A percentile compares a stretch with the other conserved stretches of the same genome.
Evolutionary conservation across 768 basidiomycete species (phyloP).

Genomic region (Boletus rubroflammeus): DNA sequence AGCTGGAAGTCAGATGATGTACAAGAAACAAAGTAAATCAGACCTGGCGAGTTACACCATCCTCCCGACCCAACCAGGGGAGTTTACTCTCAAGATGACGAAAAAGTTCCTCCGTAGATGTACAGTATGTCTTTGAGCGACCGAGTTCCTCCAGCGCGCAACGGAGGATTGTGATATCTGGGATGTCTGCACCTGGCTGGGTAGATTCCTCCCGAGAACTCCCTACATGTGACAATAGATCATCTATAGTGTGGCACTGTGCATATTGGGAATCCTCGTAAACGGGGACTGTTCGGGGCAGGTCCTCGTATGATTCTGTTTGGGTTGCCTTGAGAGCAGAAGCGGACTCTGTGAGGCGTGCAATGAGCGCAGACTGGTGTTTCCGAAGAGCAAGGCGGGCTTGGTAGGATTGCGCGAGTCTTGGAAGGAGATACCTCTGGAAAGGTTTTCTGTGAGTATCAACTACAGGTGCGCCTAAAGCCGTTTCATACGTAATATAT

Average conservation of each 20-base stretch:
- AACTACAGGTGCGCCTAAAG: neutral
- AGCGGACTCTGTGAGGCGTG: constrained; percentile 53
- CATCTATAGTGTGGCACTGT: constrained; percentile 44
- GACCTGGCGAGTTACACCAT: constrained; percentile 56
- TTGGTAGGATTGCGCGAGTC: constrained; percentile 51
- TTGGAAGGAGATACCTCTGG: constrained; percentile 68
- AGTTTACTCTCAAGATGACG: constrained; percentile 52
- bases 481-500: constrained; percentile 57
- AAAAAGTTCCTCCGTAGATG: constrained; percentile 60
- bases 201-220: constrained; percentile 7
- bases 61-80: constrained; percentile 52
- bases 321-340: constrained; percentile 55
- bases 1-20: neutral
- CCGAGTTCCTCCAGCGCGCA: constrained; percentile 54
- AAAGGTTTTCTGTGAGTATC: constrained; percentile 6
- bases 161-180: constrained; percentile 56
- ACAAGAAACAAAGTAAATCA: constrained; percentile 7
- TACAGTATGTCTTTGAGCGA: constrained; percentile 36
- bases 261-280: constrained; percentile 46
- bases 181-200: constrained; percentile 32
- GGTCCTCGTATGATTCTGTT: constrained; percentile 47
- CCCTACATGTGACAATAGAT: constrained; percentile 26
- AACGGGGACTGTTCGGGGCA: constrained; percentile 52
- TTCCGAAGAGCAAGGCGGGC: constrained; percentile 59
- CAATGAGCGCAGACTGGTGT: constrained; percentile 58